Evolutionary conservation across 495 filamentous ascomycete species (phyloP).

Genomic region (Penicillium turbatum): DNA sequence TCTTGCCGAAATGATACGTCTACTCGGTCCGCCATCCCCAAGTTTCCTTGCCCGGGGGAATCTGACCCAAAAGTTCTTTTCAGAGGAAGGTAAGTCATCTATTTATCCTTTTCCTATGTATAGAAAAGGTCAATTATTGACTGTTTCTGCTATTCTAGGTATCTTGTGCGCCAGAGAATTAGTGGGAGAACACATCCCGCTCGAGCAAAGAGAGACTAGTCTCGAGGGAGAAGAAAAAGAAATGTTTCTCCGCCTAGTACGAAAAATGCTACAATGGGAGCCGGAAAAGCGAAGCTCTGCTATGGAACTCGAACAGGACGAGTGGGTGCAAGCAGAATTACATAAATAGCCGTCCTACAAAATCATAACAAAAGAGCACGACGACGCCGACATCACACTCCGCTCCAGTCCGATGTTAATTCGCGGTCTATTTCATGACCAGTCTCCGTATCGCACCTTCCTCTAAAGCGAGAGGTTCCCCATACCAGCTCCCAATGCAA

Average conservation of each 20-base stretch:
- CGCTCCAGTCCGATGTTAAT: too few species aligned
- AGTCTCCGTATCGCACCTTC: too few species aligned
- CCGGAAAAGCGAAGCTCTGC: constrained; percentile 13
- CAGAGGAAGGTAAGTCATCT: constrained; percentile 15
- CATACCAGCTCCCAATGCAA: too few species aligned
- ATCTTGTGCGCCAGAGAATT: constrained; percentile 11
- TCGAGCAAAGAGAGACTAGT: constrained; percentile 24
- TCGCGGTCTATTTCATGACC: too few species aligned
- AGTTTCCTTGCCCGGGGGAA: constrained; percentile 29
- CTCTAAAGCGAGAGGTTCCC: too few species aligned
- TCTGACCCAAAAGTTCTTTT: constrained; percentile 16
- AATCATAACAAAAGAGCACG: too few species aligned
- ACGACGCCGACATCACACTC: too few species aligned
- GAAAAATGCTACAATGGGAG: constrained; percentile 19
- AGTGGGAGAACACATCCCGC: constrained; percentile 17
- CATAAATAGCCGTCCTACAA: neutral
- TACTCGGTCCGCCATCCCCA: constrained; percentile 40
- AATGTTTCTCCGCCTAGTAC: constrained; percentile 7
- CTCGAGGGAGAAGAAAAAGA: constrained; percentile 12
- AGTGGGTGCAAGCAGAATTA: constrained; percentile 6
- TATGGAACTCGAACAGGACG: constrained; percentile 9
- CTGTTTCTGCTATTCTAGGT: constrained; percentile 15
- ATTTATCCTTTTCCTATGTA: neutral
- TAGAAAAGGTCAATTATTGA: neutral
- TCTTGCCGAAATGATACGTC: constrained; percentile 37